These are phyloP conservation scores for Brassica balearica DNA, from an alignment of 441 rosid species.

Conservation along the genomic window DNA sequence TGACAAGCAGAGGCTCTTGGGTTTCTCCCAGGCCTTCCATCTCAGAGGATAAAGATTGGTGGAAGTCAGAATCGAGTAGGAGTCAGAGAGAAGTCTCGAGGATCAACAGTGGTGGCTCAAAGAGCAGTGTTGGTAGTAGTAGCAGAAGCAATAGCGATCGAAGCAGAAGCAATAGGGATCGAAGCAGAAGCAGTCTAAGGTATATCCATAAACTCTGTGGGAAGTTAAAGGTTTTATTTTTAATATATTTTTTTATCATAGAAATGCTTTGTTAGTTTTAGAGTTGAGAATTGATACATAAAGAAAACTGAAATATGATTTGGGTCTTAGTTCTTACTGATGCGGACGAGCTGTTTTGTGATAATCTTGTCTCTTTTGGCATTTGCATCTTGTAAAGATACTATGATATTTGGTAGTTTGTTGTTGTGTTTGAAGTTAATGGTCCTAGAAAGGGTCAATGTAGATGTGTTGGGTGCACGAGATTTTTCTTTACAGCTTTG, in stretches of 20 bases:
- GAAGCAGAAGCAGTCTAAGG: conserved; percentile 45
- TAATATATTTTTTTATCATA: conserved; percentile 1
- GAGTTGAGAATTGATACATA: not conserved
- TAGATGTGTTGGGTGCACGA: not conserved
- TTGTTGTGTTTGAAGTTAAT: conserved; percentile 15
- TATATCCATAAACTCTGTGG: not conserved
- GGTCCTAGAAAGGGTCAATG: conserved; percentile 18
- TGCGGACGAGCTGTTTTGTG: not conserved
- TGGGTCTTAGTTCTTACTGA: not conserved
- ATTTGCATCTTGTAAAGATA: not conserved
- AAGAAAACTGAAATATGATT: conserved; percentile 4
- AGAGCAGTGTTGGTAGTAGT: conserved; percentile 57
- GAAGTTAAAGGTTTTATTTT: not conserved
- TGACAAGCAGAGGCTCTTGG: conserved; percentile 39
- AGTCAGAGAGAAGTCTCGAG: conserved; percentile 54
- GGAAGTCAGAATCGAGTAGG: conserved; percentile 51
- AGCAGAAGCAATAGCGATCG: conserved; percentile 53
- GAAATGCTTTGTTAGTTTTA: not conserved
- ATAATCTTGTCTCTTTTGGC: not conserved
- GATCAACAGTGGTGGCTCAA: conserved; percentile 54
- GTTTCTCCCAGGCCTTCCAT: conserved; percentile 50
- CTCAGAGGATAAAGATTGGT: conserved; percentile 64
- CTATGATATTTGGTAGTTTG: not conserved
- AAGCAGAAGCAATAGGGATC: conserved; percentile 46
- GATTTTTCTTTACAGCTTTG: not conserved